phyloP scores from a whole-genome alignment of 164 flowering plant genomes.

The Berberis vulgaris region DNA sequence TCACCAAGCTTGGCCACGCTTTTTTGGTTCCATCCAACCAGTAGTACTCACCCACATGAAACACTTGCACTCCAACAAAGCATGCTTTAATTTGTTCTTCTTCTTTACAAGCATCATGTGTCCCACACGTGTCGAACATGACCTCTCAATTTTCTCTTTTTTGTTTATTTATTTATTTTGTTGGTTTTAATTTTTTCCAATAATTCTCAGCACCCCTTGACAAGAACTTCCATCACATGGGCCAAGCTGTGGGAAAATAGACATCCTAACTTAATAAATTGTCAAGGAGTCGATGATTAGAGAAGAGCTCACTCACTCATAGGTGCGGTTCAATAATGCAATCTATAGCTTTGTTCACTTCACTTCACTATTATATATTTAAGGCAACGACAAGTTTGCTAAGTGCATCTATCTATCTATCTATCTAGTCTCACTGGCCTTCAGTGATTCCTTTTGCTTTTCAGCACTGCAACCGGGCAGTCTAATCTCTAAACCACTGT shows the following conservation, averaged over 20 bases:
- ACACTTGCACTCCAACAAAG: no score
- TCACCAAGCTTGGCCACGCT: no score
- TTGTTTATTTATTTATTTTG: neutral
- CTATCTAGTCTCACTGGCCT: conserved; percentile 12
- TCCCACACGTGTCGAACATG: conserved; percentile 14
- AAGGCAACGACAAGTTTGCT: conserved; percentile 16
- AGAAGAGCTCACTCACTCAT: neutral
- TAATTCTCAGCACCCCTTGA: neutral
- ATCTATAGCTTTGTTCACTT: conserved; percentile 11
- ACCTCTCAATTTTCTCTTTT: neutral
- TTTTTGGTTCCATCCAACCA: no score
- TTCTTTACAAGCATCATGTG: conserved; percentile 12
- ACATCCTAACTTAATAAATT: conserved; percentile 3
- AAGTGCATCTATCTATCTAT: conserved; percentile 7
- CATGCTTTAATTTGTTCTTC: no score
- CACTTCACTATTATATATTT: conserved; percentile 5
- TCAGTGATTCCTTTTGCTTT: conserved; percentile 5
- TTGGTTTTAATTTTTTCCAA: neutral
- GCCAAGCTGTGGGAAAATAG: conserved; percentile 20
- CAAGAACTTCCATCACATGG: conserved; percentile 31
- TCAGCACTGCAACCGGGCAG: neutral
- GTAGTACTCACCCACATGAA: no score
- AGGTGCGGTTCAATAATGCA: conserved; percentile 26
- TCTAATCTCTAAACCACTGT: conserved; percentile 1
- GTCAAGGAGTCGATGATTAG: conserved; percentile 18